These are phyloP conservation scores for Penicillium nordicum DNA, from an alignment of 2,329 filamentous ascomycete species.

Conservation along the genomic window DNA sequence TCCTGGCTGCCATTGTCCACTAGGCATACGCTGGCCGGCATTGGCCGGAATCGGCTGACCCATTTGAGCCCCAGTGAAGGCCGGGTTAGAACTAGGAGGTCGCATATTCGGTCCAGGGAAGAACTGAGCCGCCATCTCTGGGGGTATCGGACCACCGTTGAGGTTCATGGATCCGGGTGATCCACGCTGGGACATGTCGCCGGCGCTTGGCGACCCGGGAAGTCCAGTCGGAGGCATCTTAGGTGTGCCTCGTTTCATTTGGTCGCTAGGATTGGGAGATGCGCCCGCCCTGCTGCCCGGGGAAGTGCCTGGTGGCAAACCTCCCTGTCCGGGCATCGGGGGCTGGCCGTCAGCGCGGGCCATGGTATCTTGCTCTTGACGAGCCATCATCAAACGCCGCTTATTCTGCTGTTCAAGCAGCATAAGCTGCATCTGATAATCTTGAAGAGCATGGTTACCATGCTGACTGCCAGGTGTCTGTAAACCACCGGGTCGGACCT, in stretches of 20 bases:
- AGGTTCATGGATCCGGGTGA: conserved; percentile 61
- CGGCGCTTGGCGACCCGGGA: conserved; percentile 56
- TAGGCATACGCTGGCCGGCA: conserved; percentile 39
- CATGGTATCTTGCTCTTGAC: conserved; percentile 64
- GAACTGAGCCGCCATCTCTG: conserved; percentile 44
- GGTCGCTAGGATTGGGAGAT: conserved; percentile 60
- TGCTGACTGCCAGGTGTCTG: conserved; percentile 41
- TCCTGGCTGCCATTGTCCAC: conserved; percentile 41
- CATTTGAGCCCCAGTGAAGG: conserved; percentile 43
- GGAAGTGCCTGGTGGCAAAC: conserved; percentile 54
- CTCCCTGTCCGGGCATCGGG: conserved; percentile 44
- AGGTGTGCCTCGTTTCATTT: conserved; percentile 61
- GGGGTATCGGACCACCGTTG: conserved; percentile 50
- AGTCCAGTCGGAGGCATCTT: conserved; percentile 57
- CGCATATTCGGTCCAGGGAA: conserved; percentile 56
- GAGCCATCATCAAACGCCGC: conserved; percentile 63
- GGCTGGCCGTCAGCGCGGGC: conserved; percentile 50
- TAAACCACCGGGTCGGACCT: conserved; percentile 38
- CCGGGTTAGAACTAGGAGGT: conserved; percentile 53
- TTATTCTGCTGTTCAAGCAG: conserved; percentile 67
- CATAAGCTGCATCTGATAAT: conserved; percentile 70
- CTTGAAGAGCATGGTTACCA: conserved; percentile 62
- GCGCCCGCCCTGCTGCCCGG: conserved; percentile 56
- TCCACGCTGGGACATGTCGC: conserved; percentile 55
- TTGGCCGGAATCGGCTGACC: conserved; percentile 44